phyloP scores from a whole-genome alignment of 164 flowering plant genomes.

The grape (Vitis vinifera) region DNA sequence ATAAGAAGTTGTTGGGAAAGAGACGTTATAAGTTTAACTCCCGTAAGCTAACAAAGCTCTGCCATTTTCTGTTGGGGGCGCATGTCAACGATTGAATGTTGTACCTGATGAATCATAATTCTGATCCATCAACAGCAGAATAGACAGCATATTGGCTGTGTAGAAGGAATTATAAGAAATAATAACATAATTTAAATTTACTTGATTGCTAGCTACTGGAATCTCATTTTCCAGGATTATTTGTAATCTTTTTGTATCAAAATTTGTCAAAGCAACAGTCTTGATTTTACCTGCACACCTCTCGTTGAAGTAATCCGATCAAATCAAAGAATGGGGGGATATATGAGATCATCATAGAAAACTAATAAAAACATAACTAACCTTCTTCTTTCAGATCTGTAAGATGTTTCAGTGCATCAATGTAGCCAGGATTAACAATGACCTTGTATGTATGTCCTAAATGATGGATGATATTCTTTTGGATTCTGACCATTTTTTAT shows the following conservation, averaged over 20 bases:
- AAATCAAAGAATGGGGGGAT: slow-evolving; percentile 17
- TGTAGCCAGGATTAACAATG: slow-evolving; percentile 50
- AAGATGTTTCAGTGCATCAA: slow-evolving; percentile 96
- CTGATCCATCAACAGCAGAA: slow-evolving; percentile 3
- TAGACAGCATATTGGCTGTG: background rate
- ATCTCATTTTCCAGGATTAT: slow-evolving; percentile 85
- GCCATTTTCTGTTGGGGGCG: slow-evolving; percentile 98
- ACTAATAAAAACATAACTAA: slow-evolving; percentile 18
- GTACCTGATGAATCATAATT: slow-evolving; percentile 56
- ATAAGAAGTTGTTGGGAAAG: slow-evolving; percentile 25
- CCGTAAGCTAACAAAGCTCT: slow-evolving; percentile 86
- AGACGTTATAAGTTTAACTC: slow-evolving; percentile 97
- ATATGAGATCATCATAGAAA: background rate
- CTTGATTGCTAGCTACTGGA: slow-evolving; percentile 97
- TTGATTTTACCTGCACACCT: slow-evolving; percentile 86
- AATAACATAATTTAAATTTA: slow-evolving; percentile 15
- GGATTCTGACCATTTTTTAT: too few relatives aligned
- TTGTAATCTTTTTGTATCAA: slow-evolving; percentile 86
- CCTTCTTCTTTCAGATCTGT: slow-evolving; percentile 96
- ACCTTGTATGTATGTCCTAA: too few relatives aligned
- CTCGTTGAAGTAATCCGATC: slow-evolving; percentile 20
- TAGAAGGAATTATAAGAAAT: background rate
- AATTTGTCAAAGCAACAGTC: slow-evolving; percentile 92
- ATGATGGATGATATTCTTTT: too few relatives aligned
- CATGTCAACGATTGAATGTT: slow-evolving; percentile 97